phyloP scores from a whole-genome alignment of 164 flowering plant genomes.

The Chimonanthus salicifolius region DNA sequence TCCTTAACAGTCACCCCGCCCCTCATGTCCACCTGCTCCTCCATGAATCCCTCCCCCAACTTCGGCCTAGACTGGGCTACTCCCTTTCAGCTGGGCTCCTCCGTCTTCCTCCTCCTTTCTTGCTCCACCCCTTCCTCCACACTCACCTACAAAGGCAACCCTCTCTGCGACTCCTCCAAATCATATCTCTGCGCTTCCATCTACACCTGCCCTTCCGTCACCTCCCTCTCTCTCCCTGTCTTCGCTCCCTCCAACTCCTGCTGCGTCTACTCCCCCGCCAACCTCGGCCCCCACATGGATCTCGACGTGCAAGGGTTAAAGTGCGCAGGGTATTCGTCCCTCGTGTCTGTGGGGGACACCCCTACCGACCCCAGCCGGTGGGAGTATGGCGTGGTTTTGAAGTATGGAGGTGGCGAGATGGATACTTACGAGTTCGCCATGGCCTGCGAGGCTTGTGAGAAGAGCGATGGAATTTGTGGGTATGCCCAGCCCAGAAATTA shows the following conservation, averaged over 20 bases:
- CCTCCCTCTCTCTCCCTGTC: slow-evolving; percentile 29
- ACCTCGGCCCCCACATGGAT: slow-evolving; percentile 35
- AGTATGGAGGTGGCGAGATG: slow-evolving; percentile 22
- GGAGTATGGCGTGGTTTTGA: slow-evolving; percentile 39
- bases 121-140: slow-evolving; percentile 35
- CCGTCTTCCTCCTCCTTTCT: slow-evolving; percentile 38
- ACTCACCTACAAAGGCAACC: slow-evolving; percentile 24
- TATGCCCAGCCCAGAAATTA: slow-evolving; percentile 31
- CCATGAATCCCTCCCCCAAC: slow-evolving; percentile 40
- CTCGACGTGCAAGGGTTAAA: slow-evolving; percentile 19
- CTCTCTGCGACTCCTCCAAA: slow-evolving; percentile 35
- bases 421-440: slow-evolving; percentile 20
- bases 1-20: slow-evolving; percentile 39
- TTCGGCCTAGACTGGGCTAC: slow-evolving; percentile 53
- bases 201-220: slow-evolving; percentile 36
- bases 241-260: slow-evolving; percentile 38
- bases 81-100: slow-evolving; percentile 47
- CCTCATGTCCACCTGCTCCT: slow-evolving; percentile 44
- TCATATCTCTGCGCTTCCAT: slow-evolving; percentile 35
- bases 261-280: slow-evolving; percentile 49
- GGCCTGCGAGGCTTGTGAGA: slow-evolving; percentile 29
- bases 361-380: slow-evolving; percentile 41
- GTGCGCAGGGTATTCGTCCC: slow-evolving; percentile 32
- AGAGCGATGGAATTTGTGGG: slow-evolving; percentile 42
- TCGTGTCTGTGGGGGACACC: slow-evolving; percentile 31